A percentile compares a stretch with the other conserved stretches of the same genome.
Conservation (phyloP, 1,284 basidiomycete species). For the Exsudoporus floridanus region DNA sequence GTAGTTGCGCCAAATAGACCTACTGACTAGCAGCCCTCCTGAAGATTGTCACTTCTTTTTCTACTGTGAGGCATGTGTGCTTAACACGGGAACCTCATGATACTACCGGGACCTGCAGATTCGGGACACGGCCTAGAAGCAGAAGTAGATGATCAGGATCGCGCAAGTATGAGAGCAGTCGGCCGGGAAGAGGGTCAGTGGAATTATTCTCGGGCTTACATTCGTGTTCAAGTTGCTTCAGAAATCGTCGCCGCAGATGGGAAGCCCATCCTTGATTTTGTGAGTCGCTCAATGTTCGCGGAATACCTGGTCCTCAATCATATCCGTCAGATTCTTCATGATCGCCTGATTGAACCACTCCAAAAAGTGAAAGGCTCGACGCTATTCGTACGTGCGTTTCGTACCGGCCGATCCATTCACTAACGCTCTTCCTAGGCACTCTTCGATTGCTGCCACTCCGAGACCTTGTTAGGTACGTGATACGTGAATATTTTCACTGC, state of each 20-base stretch:
- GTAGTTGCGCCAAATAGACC: conserved; percentile 29
- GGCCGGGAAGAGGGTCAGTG: conserved; percentile 38
- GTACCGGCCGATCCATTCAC: neutral
- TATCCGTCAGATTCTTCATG: conserved; percentile 20
- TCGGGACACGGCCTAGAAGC: conserved; percentile 38
- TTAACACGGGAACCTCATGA: neutral
- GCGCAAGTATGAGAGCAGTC: conserved; percentile 27
- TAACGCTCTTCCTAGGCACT: conserved; percentile 22
- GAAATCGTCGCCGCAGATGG: conserved; percentile 27
- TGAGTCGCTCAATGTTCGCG: conserved; percentile 2
- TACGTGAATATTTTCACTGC: neutral
- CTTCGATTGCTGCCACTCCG: conserved; percentile 36
- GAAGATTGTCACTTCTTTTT: conserved; percentile 40
- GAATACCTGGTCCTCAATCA: neutral
- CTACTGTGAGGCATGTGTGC: conserved; percentile 33
- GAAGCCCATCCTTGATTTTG: conserved; percentile 22
- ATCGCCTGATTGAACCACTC: conserved; percentile 20
- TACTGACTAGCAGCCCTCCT: conserved; percentile 27
- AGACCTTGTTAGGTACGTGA: conserved; percentile 26
- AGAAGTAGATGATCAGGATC: conserved; percentile 18
- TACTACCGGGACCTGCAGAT: conserved; percentile 9
- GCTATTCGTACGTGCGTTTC: conserved; percentile 19
- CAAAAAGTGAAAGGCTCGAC: conserved; percentile 19
- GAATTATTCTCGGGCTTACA: neutral
- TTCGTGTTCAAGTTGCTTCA: conserved; percentile 6